These are phyloP conservation scores for Tylopilus rubrobrunneus DNA, from an alignment of 768 basidiomycete species.

Conservation along the genomic window DNA sequence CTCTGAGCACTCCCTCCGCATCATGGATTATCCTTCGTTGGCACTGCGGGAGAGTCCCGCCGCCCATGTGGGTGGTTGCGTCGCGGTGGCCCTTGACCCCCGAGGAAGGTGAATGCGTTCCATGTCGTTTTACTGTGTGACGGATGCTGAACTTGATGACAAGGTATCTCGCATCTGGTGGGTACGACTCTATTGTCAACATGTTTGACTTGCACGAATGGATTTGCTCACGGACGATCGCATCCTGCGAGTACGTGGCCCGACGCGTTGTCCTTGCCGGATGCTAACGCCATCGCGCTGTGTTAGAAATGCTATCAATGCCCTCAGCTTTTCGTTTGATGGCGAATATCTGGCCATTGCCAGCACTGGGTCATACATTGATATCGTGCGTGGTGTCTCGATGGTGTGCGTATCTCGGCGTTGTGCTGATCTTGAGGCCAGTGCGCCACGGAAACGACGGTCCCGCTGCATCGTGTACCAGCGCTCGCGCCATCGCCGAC, in stretches of 20 bases:
- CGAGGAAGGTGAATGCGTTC: constrained; percentile 52
- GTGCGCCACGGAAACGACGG: constrained; percentile 77
- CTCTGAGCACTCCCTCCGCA: constrained; percentile 60
- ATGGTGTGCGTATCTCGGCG: neutral
- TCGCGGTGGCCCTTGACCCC: constrained; percentile 75
- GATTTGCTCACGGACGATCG: constrained; percentile 75
- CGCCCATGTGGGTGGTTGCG: constrained; percentile 79
- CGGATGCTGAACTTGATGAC: constrained; percentile 4
- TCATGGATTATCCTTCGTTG: constrained; percentile 66
- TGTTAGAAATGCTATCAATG: constrained; percentile 63
- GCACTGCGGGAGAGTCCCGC: constrained; percentile 56
- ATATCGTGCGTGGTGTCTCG: constrained; percentile 55
- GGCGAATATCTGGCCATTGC: constrained; percentile 82
- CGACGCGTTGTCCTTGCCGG: neutral
- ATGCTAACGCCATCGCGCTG: neutral
- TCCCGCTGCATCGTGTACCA: constrained; percentile 72
- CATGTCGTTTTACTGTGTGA: neutral
- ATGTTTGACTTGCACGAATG: constrained; percentile 77
- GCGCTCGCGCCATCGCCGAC: constrained; percentile 69
- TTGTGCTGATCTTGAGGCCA: constrained; percentile 25
- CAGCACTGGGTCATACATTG: constrained; percentile 66
- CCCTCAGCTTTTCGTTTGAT: constrained; percentile 76
- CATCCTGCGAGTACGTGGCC: constrained; percentile 69
- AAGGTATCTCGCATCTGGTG: constrained; percentile 79
- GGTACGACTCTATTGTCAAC: constrained; percentile 79